A percentile compares a stretch with the other conserved stretches of the same genome.
These are phyloP conservation scores for Fusarium graminum DNA, from an alignment of 2,329 filamentous ascomycete genomes.

Conservation along the genomic window DNA sequence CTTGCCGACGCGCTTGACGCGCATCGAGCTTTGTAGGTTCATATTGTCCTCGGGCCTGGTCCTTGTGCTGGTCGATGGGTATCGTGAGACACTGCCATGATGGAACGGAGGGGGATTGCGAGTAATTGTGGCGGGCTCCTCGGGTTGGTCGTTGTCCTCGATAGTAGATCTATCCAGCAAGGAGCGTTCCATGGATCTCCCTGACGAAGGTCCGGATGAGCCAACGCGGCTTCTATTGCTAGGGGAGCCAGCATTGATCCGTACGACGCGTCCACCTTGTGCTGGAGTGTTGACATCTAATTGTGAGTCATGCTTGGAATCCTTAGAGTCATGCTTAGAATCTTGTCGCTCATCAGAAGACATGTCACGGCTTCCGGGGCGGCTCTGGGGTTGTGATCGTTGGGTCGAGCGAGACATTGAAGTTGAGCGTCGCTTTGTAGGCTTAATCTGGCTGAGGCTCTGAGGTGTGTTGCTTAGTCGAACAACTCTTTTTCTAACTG, in stretches of 20 bases:
- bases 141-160: slow-evolving; percentile 62
- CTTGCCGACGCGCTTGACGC: slow-evolving; percentile 81
- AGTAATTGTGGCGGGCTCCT: slow-evolving; percentile 64
- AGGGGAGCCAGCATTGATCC: slow-evolving; percentile 67
- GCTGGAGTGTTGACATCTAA: slow-evolving; percentile 67
- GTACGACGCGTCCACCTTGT: slow-evolving; percentile 65
- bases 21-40: slow-evolving; percentile 78
- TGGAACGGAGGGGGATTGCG: slow-evolving; percentile 62
- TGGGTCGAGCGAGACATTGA: slow-evolving; percentile 60
- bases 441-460: slow-evolving; percentile 57
- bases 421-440: slow-evolving; percentile 63
- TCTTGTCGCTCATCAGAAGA: slow-evolving; percentile 57
- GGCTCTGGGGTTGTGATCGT: slow-evolving; percentile 52
- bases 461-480: slow-evolving; percentile 67
- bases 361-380: slow-evolving; percentile 59
- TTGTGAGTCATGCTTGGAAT: slow-evolving; percentile 48
- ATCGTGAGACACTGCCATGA: slow-evolving; percentile 67
- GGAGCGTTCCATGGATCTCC: slow-evolving; percentile 55
- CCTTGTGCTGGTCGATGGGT: slow-evolving; percentile 63
- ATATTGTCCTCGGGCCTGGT: slow-evolving; percentile 71
- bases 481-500: slow-evolving; percentile 68
- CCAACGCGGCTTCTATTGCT: slow-evolving; percentile 57
- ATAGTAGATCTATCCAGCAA: slow-evolving; percentile 52
- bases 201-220: slow-evolving; percentile 55
- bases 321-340: slow-evolving; percentile 42